These are phyloP conservation scores for Clavulina sp. DNA, from an alignment of 768 basidiomycete species.

Conservation along the genomic window DNA sequence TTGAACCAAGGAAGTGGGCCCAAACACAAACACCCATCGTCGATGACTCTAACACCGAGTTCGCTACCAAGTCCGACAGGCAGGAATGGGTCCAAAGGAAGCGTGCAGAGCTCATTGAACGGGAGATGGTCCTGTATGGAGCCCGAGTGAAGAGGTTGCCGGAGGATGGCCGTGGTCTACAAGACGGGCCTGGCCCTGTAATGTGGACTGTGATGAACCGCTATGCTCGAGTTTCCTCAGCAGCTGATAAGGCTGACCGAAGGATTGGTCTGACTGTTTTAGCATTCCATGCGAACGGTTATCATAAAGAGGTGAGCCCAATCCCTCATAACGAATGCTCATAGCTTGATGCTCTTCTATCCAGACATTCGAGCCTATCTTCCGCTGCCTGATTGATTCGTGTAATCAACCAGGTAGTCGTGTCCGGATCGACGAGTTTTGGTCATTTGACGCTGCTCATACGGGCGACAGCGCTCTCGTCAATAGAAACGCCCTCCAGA, in stretches of 20 bases:
- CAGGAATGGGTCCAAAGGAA: not conserved
- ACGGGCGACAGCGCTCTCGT: slow-evolving; percentile 72
- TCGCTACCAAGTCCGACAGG: not conserved
- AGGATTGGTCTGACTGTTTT: not conserved
- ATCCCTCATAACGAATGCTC: too few relatives aligned
- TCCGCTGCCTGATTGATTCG: slow-evolving; percentile 31
- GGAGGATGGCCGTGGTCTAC: too few relatives aligned
- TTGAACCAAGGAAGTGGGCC: too few relatives aligned
- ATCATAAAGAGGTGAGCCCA: slow-evolving; percentile 62
- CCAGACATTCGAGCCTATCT: slow-evolving; percentile 65
- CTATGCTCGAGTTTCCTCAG: not conserved
- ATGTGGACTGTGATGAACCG: not conserved
- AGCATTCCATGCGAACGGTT: slow-evolving; percentile 58
- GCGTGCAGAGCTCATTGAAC: not conserved
- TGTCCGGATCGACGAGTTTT: slow-evolving; percentile 46
- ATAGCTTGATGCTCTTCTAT: not conserved
- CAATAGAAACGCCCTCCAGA: slow-evolving; percentile 52
- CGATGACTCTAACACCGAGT: not conserved
- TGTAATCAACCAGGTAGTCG: slow-evolving; percentile 18
- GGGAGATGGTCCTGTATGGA: too few relatives aligned
- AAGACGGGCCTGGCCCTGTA: not conserved
- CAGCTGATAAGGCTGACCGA: not conserved
- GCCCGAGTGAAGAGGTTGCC: too few relatives aligned
- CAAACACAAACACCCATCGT: too few relatives aligned
- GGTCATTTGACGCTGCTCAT: slow-evolving; percentile 69